Evolutionary conservation across 805 yeast species (phyloP), one percentile per base, ranked within the genome.

Genomic region (Cyberlindnera nakhonratchasimensis): DNA sequence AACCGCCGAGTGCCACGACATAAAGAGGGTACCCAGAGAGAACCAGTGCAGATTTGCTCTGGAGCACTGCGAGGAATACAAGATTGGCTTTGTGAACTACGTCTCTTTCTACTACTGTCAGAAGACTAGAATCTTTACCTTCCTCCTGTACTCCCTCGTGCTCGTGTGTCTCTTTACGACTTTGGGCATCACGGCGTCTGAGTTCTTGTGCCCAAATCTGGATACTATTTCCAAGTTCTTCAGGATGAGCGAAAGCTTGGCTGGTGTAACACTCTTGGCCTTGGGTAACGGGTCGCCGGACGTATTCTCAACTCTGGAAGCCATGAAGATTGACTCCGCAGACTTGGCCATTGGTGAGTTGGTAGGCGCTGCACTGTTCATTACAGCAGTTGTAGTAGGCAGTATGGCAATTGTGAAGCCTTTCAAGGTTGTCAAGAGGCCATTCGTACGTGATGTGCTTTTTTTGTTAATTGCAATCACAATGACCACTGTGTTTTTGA

Each of bases 241-340:
- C 24, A 72, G 78, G 12, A 64, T 91, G 50, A 77, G 90, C 28
- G 96, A 90, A 52, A 80, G 82, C 48, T 63, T 90, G 20, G 80
- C 95, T 5, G 98, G 98, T 0, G 77, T 91, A 50, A 91, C 98
- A 0, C 66, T 91, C 26, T 66, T 93, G 43, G 96, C 98, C 0
- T 72, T 91, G 48, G 98, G 97, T 0, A 91, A 91, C 62, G 95
- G 96, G 3, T 74, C 95, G 1, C 96, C 97, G 0, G 99, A 91
- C 63, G 79, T 91, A 9, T 75, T 89, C 25, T 76, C 91, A 28
- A 89, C 96, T 0, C 84, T 80, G 57, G 82, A 86, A 37, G 95
- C 97, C 3, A 77, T 93, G 78, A 72, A 74, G 29, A 65, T 78
- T 1, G 82, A 78, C 12, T 77, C 86, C 2, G 78, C 83, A 1